Conservation (phyloP, 768 basidiomycete genomes). For the Xanthoconium stramineum region DNA sequence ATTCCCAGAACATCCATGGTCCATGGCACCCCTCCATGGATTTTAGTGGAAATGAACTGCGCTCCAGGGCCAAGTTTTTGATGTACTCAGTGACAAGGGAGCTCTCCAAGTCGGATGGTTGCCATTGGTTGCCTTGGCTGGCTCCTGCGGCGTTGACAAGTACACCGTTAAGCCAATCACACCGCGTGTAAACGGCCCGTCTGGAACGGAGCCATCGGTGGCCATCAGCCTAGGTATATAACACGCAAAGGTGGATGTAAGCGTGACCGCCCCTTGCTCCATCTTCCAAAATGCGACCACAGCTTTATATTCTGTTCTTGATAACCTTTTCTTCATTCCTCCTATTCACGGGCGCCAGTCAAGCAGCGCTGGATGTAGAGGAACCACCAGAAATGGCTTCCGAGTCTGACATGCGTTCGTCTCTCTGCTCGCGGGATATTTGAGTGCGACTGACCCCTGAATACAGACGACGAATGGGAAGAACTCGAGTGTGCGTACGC, state of each 20-base stretch:
- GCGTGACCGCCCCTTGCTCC: background rate
- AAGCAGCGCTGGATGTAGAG: background rate
- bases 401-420: background rate
- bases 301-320: background rate
- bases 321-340: background rate
- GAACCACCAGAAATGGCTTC: background rate
- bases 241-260: background rate
- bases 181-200: background rate
- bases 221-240: background rate
- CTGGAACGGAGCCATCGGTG: background rate
- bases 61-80: no score
- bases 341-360: background rate
- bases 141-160: background rate
- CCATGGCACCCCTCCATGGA: no score
- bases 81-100: no score
- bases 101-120: no score
- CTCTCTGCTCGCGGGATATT: background rate
- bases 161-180: background rate
- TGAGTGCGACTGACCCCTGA: background rate
- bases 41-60: no score
- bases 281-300: slow-evolving; percentile 1
- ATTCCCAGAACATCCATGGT: no score
- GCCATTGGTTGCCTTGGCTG: background rate
- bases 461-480: slow-evolving; percentile 3
- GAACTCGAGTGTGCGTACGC: background rate